Base-by-base conservation (phyloP, 345 rosid species). In the Laguncularia racemosa region DNA sequence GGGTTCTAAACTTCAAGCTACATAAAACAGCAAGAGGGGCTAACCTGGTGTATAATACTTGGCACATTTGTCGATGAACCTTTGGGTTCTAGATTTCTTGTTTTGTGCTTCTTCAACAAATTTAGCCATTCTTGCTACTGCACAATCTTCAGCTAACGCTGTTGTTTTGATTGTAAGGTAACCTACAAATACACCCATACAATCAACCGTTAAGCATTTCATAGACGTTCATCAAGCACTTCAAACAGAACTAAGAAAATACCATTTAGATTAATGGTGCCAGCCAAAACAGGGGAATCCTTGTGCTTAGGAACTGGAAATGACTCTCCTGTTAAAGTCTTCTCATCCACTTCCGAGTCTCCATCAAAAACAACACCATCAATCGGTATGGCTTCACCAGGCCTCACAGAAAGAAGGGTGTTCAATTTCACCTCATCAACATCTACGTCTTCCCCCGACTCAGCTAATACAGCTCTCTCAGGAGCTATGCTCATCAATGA, bases 61-160 rank as follows among this genome's bases (percentile, higher is more conserved):
- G 7, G 92, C 83, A 62, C 80, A 83, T 69, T 70, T 68, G 69
- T 93, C 99, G 4, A 89, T 76, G 18, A 85, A 71, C 68, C 84
- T 85, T 63, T 89, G 95, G 16, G 89, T 79, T 62, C 52, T 81
- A 2, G 97, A 71, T 78, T 84, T 85, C 77, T 81, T 74, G 70
- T 77, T 93, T 50, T 93, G 97, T 62, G 99, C 96, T 70, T 89
- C 96, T 78, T 93, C 99, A 15, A 93, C 99, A 1, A 93, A 92
- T 69, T 81, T 85, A 38, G 84, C 76, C 97, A 93, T 81, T 73
- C 84, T 85, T 1, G 97, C 90, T 53, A 93, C 95, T 23, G 81
- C 79, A 54, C 92, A 89, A 52, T 89, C 97, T 72, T 85, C 85
- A 28, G 99, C 92, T 28, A 93, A 52, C 50, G 85, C 83, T 46